Conservation (phyloP, 352 stramenopile species). For the Phytophthora hibernalis region DNA sequence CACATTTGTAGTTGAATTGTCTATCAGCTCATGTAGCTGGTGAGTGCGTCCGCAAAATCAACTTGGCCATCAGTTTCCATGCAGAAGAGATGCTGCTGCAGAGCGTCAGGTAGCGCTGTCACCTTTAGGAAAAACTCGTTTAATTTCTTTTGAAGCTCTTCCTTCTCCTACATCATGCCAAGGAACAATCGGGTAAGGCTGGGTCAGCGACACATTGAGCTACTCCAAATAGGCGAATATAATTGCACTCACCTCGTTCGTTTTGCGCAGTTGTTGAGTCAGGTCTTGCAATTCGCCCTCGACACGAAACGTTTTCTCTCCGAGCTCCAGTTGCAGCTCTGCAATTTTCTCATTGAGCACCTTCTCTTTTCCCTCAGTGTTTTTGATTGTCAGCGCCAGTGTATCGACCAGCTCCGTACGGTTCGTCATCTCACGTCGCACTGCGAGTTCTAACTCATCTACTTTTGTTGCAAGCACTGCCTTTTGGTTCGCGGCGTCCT, state of each 20-base stretch:
- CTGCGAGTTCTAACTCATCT: slow-evolving; percentile 55
- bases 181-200: background rate
- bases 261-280: slow-evolving; percentile 61
- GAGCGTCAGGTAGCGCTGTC: slow-evolving; percentile 62
- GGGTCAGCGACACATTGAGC: background rate
- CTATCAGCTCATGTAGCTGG: slow-evolving; percentile 78
- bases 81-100: slow-evolving; percentile 82
- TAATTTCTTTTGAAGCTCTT: slow-evolving; percentile 81
- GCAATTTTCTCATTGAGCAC: slow-evolving; percentile 48
- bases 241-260: slow-evolving; percentile 53
- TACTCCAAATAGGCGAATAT: background rate
- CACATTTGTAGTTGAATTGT: slow-evolving; percentile 4
- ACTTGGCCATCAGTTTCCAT: slow-evolving; percentile 46
- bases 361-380: slow-evolving; percentile 59
- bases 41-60: slow-evolving; percentile 76
- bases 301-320: slow-evolving; percentile 69
- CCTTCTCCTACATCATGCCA: slow-evolving; percentile 62
- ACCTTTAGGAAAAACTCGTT: slow-evolving; percentile 83
- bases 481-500: slow-evolving; percentile 45
- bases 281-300: slow-evolving; percentile 70
- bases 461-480: slow-evolving; percentile 52
- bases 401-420: slow-evolving; percentile 83
- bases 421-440: slow-evolving; percentile 66
- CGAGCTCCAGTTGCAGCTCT: slow-evolving; percentile 60
- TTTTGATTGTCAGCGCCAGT: slow-evolving; percentile 66